These are phyloP conservation scores for Heliosperma pusillum DNA, from an alignment of 148 eudicot species.

Conservation along the genomic window DNA sequence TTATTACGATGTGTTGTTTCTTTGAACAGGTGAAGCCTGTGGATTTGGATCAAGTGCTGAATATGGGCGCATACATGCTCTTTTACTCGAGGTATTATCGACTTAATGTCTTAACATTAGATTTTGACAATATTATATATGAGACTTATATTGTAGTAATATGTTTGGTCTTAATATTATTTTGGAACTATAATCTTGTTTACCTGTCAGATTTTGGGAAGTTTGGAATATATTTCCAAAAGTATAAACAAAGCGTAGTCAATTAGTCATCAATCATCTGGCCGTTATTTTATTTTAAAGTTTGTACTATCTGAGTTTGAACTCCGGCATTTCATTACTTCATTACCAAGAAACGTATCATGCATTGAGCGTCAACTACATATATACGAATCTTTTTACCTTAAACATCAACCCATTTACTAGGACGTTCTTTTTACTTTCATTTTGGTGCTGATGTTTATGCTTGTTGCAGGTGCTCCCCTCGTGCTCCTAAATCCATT, in stretches of 20 bases:
- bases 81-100: conserved; percentile 68
- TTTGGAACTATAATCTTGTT: background rate
- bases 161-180: too few relatives aligned
- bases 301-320: background rate
- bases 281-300: background rate
- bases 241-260: background rate
- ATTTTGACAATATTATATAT: too few relatives aligned
- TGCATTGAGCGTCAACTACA: background rate
- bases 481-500: conserved; percentile 74
- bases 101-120: background rate
- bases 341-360: background rate
- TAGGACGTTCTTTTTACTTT: background rate
- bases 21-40: conserved; percentile 61
- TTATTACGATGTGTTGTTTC: conserved; percentile 2
- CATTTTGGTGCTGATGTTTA: conserved; percentile 1
- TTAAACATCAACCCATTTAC: background rate
- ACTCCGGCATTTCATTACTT: background rate
- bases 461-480: conserved; percentile 56
- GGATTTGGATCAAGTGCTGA: conserved; percentile 56
- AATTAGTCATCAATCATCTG: background rate
- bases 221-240: background rate
- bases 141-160: background rate
- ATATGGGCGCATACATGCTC: conserved; percentile 84
- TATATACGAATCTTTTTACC: background rate
- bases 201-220: background rate